Evolutionary conservation across 2,329 filamentous ascomycete genomes (phyloP).

Genomic region (Aspergillus felis): DNA sequence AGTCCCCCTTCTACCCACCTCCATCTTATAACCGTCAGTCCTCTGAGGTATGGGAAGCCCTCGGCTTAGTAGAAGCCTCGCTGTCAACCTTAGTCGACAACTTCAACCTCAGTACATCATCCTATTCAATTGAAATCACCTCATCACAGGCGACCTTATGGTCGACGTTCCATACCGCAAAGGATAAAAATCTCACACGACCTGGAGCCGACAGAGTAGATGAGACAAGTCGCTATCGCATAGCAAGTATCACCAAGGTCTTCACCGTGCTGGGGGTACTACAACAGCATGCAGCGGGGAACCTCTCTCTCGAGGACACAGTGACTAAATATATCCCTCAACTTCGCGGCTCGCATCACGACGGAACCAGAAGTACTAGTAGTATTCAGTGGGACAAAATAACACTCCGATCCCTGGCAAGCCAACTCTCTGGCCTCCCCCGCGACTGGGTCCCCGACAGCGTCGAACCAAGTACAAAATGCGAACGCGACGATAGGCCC

Average conservation of each 20-base stretch:
- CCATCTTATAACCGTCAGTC: background rate
- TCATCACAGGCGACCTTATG: background rate
- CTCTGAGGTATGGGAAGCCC: background rate
- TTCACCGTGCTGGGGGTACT: constrained; percentile 26
- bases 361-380: background rate
- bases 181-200: background rate
- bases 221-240: constrained; percentile 13
- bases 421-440: constrained; percentile 24
- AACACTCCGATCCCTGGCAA: constrained; percentile 21
- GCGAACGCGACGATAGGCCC: background rate
- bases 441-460: constrained; percentile 14
- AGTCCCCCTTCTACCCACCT: background rate
- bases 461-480: background rate
- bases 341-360: background rate
- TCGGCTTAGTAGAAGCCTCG: background rate
- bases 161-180: background rate
- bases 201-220: background rate
- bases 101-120: background rate
- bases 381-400: constrained; percentile 23
- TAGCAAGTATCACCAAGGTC: constrained; percentile 25
- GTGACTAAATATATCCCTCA: constrained; percentile 18
- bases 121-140: background rate
- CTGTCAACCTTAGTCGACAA: background rate
- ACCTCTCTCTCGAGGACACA: constrained; percentile 23
- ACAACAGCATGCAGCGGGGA: constrained; percentile 22